Percentiles rank a stretch among this genome's conserved stretches.
phyloP scores from a whole-genome alignment of 78 protist species.

The Bodo saltans region DNA sequence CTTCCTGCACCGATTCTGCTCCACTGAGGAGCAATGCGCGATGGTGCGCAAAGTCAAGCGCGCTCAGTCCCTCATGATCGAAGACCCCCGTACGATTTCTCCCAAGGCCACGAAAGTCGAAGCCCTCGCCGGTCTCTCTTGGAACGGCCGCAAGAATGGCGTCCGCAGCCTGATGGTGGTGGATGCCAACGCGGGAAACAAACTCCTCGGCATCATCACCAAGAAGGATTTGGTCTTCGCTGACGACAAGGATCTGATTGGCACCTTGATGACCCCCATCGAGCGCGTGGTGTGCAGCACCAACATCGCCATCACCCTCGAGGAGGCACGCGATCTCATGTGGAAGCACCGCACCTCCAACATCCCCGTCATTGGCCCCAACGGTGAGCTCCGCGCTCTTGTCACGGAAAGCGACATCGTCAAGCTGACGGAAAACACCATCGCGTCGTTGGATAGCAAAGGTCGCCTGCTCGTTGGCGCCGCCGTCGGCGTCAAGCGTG shows the following conservation, averaged over 20 bases:
- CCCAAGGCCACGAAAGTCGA: background rate
- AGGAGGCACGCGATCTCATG: background rate
- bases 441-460: background rate
- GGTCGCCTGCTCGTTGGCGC: conserved; percentile 25
- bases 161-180: background rate
- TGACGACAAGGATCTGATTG: background rate
- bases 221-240: conserved; percentile 2
- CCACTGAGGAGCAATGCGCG: conserved; percentile 17
- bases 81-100: conserved; percentile 1
- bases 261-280: background rate
- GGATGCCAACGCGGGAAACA: background rate
- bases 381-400: background rate
- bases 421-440: background rate
- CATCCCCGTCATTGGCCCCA: background rate
- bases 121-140: background rate
- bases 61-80: conserved; percentile 2
- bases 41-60: conserved; percentile 22
- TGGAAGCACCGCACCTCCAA: background rate
- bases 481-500: conserved; percentile 19
- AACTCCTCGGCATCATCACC: conserved; percentile 4
- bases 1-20: conserved; percentile 36
- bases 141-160: background rate
- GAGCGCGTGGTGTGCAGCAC: background rate
- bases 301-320: background rate
- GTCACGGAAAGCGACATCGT: conserved; percentile 12